Conservation (phyloP, 106 monocot genomes). For the Dioscorea dumetorum region DNA sequence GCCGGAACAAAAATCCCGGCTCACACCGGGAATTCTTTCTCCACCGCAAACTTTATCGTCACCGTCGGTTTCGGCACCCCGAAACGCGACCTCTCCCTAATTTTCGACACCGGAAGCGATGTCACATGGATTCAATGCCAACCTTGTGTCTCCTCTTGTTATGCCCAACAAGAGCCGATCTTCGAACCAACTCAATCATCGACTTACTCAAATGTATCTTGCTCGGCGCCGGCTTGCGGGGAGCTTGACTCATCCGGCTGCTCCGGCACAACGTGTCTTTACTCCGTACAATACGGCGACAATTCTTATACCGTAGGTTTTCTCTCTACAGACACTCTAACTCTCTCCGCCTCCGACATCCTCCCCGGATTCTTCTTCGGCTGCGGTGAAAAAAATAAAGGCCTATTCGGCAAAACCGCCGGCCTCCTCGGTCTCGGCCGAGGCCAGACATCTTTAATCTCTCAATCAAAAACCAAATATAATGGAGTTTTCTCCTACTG, state of each 20-base stretch:
- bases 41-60: neutral
- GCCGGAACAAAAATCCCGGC: neutral
- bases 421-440: slow-evolving; percentile 44
- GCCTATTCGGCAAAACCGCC: slow-evolving; percentile 17
- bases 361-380: slow-evolving; percentile 32
- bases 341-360: slow-evolving; percentile 6
- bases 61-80: slow-evolving; percentile 35
- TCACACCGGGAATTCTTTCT: neutral
- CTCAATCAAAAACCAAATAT: slow-evolving; percentile 20
- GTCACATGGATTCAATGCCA: slow-evolving; percentile 28
- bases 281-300: slow-evolving; percentile 21
- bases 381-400: slow-evolving; percentile 26
- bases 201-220: slow-evolving; percentile 21
- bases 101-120: slow-evolving; percentile 16
- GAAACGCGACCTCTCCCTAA: slow-evolving; percentile 3
- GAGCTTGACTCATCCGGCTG: neutral
- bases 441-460: slow-evolving; percentile 14
- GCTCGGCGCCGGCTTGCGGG: slow-evolving; percentile 20
- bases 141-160: slow-evolving; percentile 20
- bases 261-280: slow-evolving; percentile 6
- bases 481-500: slow-evolving; percentile 48
- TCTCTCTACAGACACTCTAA: slow-evolving; percentile 13
- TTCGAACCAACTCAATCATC: slow-evolving; percentile 28
- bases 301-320: slow-evolving; percentile 6
- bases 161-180: slow-evolving; percentile 12